phyloP scores from a whole-genome alignment of 2,329 filamentous ascomycete species.

The Fusarium stilboides region DNA sequence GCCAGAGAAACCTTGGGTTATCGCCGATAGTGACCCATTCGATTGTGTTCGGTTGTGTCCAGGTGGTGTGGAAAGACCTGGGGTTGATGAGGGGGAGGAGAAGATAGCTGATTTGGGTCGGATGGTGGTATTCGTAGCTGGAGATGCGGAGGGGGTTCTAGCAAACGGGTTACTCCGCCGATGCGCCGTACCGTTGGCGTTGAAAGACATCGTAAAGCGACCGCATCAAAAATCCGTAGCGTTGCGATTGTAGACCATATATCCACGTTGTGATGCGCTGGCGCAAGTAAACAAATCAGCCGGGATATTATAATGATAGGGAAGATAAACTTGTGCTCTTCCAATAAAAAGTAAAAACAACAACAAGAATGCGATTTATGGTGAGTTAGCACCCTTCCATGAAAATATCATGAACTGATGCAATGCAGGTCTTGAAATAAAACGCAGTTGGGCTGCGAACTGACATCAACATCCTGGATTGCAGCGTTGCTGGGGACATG shows the following conservation, averaged over 20 bases:
- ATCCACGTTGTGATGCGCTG: constrained; percentile 33
- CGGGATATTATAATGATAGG: constrained; percentile 13
- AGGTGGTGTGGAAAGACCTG: constrained; percentile 58
- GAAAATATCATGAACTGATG: constrained; percentile 48
- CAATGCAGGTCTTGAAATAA: constrained; percentile 39
- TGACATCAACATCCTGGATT: constrained; percentile 42
- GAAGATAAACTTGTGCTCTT: constrained; percentile 12
- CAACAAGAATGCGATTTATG: constrained; percentile 45
- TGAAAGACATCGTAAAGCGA: constrained; percentile 55
- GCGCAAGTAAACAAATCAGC: constrained; percentile 47
- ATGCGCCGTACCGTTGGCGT: constrained; percentile 65
- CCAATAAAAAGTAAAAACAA: constrained; percentile 37
- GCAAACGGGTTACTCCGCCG: constrained; percentile 87
- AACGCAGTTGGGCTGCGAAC: constrained; percentile 29
- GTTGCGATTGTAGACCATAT: constrained; percentile 33
- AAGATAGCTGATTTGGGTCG: constrained; percentile 85
- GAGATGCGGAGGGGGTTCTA: constrained; percentile 77
- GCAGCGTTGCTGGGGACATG: constrained; percentile 50
- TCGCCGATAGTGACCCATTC: constrained; percentile 64
- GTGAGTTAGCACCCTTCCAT: constrained; percentile 44
- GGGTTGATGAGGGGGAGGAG: constrained; percentile 68
- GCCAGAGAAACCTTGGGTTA: constrained; percentile 29
- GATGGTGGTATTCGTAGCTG: constrained; percentile 66
- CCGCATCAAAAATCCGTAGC: constrained; percentile 49
- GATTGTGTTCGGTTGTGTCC: constrained; percentile 80